Evolutionary conservation across 345 rosid species (phyloP), one percentile per base, ranked within the genome.

Genomic region (Bruguiera parviflora): DNA sequence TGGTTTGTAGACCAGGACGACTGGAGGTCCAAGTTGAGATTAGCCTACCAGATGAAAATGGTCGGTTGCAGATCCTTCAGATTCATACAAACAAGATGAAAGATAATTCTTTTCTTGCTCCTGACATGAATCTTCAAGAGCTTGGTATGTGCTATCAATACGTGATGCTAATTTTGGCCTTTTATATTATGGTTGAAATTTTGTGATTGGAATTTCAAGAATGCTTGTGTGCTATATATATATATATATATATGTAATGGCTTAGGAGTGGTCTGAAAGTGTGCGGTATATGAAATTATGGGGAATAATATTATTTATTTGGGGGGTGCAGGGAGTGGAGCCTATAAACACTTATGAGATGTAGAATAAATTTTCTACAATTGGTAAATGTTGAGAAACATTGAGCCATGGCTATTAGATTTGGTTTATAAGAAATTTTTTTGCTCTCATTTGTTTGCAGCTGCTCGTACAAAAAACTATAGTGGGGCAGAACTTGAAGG

Each of bases 401-500:
- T 32, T 32, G 35, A 33, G 8, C 35, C 35, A 33, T 33, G 35
- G 35, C 0, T 33, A 8, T 33, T 33, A 43, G 68, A 21, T 58
- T 22, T 64, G 21, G 67, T 60, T 47, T 35, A 27, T 31, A 33
- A 33, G 35, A 33, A 53, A 37, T 43, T 21, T 28, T 74, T 0
- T 46, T 65, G 63, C 15, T 2, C 2, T 6, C 35, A 6, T 33
- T 1, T 64, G 56, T 60, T 46, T 70, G 71, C 91, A 96, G 98
- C 99, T 83, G 97, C 97, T 77, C 90, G 95, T 67, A 89, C 98
- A 24, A 92, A 96, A 78, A 96, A 96, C 73, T 96, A 83, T 67
- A 92, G 99, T 80, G 99, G 99, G 55, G 99, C 99, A 7, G 99
- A 96, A 80, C 95, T 96, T 74, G 99, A 96, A 85, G 99, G 97